Base-by-base conservation (phyloP, 2,329 filamentous ascomycete genomes). In the Aspergillus fischeri region DNA sequence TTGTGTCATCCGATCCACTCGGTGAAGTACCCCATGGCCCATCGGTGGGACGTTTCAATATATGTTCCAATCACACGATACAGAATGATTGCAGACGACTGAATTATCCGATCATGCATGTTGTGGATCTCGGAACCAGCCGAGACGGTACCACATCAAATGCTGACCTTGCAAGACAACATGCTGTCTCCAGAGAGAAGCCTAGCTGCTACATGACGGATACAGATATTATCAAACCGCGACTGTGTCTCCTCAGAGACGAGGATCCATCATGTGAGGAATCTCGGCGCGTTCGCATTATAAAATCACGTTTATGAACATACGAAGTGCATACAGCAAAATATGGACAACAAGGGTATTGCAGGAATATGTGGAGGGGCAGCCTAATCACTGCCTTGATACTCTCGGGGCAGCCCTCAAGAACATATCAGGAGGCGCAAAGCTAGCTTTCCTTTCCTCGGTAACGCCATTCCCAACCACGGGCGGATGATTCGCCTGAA, bases 401-500 rank as follows among this genome's bases (percentile, higher is more conserved):
- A 58, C 60, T 44, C 52, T 54, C 6, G 61, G 55, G 27, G 61
- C 60, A 47, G 51, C 24, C 35, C 58, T 66, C 49, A 73, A 56
- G 56, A 73, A 74, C 60, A 73, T 64, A 56, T 73, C 72, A 10
- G 64, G 66, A 20, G 63, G 66, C 11, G 60, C 55, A 51, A 66
- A 70, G 42, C 53, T 60, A 4, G 47, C 35, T 11, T 60, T 47
- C 7, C 29, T 48, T 57, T 61, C 64, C 14, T 41, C 50, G 45
- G 49, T 11, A 17, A 42, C 21, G 5, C 45, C 58, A n/a, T 50
- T 56, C 11, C 41, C 25, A 28, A 47, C 50, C 7, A 41, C 49
- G 5, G 60, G 17, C 56, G 24, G 60, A 38, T 38, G 59, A 59
- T 29, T 54, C n/a, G 21, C 64, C 45, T 59, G 67, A 38, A 59